phyloP scores from a whole-genome alignment of 768 basidiomycete species.

The Pleurotus eryngii region DNA sequence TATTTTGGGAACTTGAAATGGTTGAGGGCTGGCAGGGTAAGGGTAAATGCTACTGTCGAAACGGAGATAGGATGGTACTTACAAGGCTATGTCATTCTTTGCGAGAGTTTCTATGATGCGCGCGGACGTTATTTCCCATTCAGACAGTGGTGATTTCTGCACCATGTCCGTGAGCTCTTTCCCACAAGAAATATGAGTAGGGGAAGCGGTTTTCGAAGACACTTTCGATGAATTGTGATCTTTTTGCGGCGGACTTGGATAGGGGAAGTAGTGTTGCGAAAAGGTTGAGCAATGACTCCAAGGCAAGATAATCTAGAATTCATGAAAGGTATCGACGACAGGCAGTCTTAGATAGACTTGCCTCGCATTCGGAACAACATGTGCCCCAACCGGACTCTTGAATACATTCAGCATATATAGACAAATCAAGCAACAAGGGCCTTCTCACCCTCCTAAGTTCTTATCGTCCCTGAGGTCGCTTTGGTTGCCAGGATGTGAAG shows the following conservation, averaged over 20 bases:
- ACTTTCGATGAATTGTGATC: constrained; percentile 46
- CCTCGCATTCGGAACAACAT: constrained; percentile 48
- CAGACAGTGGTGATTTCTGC: constrained; percentile 34
- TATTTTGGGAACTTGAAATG: constrained; percentile 45
- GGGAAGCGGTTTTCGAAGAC: constrained; percentile 35
- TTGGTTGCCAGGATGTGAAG: constrained; percentile 38
- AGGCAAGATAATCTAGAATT: constrained; percentile 46
- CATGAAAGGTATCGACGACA: not conserved
- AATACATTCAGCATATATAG: not conserved
- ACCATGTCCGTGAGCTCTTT: constrained; percentile 37
- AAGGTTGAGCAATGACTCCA: constrained; percentile 55
- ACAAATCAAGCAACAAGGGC: not conserved
- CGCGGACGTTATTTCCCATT: constrained; percentile 53
- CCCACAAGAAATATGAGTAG: constrained; percentile 32
- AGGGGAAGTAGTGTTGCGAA: constrained; percentile 54
- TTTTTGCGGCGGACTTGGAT: constrained; percentile 28
- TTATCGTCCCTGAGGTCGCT: constrained; percentile 39
- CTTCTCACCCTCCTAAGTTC: constrained; percentile 47
- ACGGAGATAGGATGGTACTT: constrained; percentile 18
- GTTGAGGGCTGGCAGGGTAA: constrained; percentile 49
- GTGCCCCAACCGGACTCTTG: constrained; percentile 44
- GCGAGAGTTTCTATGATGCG: constrained; percentile 49
- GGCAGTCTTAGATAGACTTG: constrained; percentile 11
- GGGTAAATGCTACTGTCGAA: constrained; percentile 1
- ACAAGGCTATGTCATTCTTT: constrained; percentile 44